Evolutionary conservation across 768 basidiomycete species (phyloP).

Genomic region (Gymnopilus junonius): DNA sequence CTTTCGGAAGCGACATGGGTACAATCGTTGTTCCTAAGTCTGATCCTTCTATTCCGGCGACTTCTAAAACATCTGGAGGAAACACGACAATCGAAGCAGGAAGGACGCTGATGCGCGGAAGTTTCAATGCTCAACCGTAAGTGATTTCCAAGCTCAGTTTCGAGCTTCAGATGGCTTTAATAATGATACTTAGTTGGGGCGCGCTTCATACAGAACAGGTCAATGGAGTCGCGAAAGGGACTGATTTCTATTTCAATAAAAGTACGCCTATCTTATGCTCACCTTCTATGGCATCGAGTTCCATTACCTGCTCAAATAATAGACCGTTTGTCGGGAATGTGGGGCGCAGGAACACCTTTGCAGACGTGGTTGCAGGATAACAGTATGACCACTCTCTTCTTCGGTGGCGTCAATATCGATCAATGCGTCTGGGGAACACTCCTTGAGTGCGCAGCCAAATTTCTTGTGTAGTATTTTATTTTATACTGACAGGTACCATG

Average conservation of each 20-base stretch:
- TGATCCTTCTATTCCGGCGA: constrained; percentile 25
- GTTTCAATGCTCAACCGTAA: constrained; percentile 37
- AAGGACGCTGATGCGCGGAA: constrained; percentile 32
- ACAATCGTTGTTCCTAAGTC: constrained; percentile 28
- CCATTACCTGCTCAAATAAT: neutral
- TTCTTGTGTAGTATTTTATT: neutral
- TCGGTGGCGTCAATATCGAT: constrained; percentile 38
- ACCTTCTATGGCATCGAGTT: neutral
- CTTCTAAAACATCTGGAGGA: constrained; percentile 16
- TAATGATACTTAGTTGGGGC: constrained; percentile 21
- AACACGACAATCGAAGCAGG: constrained; percentile 34
- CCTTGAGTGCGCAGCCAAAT: constrained; percentile 25
- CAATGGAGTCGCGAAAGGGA: constrained; percentile 33
- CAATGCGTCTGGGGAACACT: constrained; percentile 40
- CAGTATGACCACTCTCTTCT: constrained; percentile 36
- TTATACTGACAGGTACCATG: neutral
- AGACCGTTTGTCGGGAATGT: constrained; percentile 38
- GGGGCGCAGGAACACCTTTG: constrained; percentile 38
- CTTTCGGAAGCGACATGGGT: constrained; percentile 39
- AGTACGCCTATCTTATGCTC: constrained; percentile 19
- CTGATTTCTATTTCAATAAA: constrained; percentile 39
- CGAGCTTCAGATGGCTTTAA: neutral
- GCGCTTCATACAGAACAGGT: constrained; percentile 31
- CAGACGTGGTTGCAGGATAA: constrained; percentile 37
- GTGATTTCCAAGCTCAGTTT: constrained; percentile 4